Evolutionary conservation across 345 rosid species (phyloP), one percentile per base, ranked within the genome.

Genomic region (Turnera subulata): DNA sequence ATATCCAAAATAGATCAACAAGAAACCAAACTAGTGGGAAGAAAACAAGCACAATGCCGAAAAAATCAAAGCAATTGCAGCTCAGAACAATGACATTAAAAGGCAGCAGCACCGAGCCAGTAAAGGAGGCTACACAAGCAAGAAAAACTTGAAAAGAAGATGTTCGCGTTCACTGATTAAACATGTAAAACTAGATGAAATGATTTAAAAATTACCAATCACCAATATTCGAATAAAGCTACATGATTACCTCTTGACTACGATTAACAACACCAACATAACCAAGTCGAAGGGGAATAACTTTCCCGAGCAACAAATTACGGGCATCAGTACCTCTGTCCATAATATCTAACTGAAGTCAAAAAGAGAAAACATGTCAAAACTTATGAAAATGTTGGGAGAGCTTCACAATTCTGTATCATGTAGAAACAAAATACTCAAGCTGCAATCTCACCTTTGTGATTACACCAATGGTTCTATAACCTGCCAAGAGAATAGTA

Each of bases 271-370:
- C 95, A 39, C 96, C 98, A 42, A 92, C 79, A n/a, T 89, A 92
- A 64, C 98, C 98, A 68, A 92, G 95, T 46, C 93, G 80, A 68
- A 92, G 83, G 12, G 96, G 95, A 58, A 89, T 80, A 53, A 82
- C 89, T 84, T 92, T 92, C 23, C 98, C 98, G 47, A 89, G 96
- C 66, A 92, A 70, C 58, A 82, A 55, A 64, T 92, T 89, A 21
- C 96, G 86, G 38, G 96, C 96, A 72, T 92, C 95, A 56, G 98
- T 92, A 72, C 98, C 98, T 84, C 98, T 82, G 74, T 92, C 98
- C 98, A 92, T 92, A 56, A 92, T 89, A 73, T 92, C 98, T 75
- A 92, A 73, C 98, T 88, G 85, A 59, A 40, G 13, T 4, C 45
- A 40, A 40, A 40, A 5, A 35, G 39, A 15, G n/a, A 40, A 12